phyloP scores from a whole-genome alignment of 495 filamentous ascomycete genomes.

The Xanthoparmelia taractica region DNA sequence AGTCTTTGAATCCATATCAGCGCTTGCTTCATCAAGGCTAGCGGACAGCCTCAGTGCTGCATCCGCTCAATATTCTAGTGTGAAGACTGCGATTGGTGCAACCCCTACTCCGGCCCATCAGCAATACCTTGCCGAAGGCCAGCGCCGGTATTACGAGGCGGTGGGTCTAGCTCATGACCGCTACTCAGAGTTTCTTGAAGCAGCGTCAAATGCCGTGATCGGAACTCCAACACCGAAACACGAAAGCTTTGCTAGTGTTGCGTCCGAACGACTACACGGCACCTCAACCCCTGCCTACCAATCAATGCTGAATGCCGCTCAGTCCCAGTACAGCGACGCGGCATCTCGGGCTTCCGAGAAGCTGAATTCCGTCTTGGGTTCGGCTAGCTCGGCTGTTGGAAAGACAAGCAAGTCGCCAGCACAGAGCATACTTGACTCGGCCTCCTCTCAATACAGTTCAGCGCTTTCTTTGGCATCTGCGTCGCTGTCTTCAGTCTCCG shows the following conservation, averaged over 20 bases:
- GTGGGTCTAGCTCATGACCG: slow-evolving; percentile 68
- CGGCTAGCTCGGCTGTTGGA: slow-evolving; percentile 40
- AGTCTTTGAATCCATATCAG: slow-evolving; percentile 49
- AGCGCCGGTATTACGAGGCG: slow-evolving; percentile 68
- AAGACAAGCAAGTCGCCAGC: slow-evolving; percentile 37
- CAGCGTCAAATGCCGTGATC: slow-evolving; percentile 54
- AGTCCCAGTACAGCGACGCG: slow-evolving; percentile 39
- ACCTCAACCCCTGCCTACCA: slow-evolving; percentile 35
- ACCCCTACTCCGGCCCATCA: slow-evolving; percentile 50
- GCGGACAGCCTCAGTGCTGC: slow-evolving; percentile 57
- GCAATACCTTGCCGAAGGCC: slow-evolving; percentile 51
- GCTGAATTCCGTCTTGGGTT: slow-evolving; percentile 39
- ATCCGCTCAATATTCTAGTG: slow-evolving; percentile 54
- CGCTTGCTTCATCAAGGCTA: slow-evolving; percentile 57
- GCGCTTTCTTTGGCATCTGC: slow-evolving; percentile 45
- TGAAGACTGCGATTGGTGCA: slow-evolving; percentile 50
- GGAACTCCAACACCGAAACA: slow-evolving; percentile 41
- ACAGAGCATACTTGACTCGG: slow-evolving; percentile 39
- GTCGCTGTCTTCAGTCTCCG: slow-evolving; percentile 44
- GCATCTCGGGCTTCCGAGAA: slow-evolving; percentile 44
- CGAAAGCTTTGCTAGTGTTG: slow-evolving; percentile 28
- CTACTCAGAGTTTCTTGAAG: slow-evolving; percentile 63
- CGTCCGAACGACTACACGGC: slow-evolving; percentile 28
- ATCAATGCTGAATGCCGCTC: slow-evolving; percentile 39
- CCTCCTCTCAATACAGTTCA: slow-evolving; percentile 41